These are phyloP conservation scores for Talaromyces sp. DNA, from an alignment of 2,329 filamentous ascomycete species.

Conservation along the genomic window DNA sequence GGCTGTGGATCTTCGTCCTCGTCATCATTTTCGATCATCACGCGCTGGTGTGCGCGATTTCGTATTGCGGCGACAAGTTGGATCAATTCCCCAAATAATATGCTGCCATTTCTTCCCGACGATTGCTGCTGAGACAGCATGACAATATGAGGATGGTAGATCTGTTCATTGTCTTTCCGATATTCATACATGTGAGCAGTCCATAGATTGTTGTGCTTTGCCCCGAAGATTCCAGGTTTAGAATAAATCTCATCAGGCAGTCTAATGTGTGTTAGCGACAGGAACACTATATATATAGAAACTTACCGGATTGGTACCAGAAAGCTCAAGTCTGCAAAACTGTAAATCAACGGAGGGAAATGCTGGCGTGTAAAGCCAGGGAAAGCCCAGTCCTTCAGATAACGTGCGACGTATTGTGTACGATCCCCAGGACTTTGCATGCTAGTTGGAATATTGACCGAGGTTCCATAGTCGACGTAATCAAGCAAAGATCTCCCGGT, in stretches of 20 bases:
- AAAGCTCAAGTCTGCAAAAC: neutral
- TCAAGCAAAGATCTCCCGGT: neutral
- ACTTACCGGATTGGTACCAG: neutral
- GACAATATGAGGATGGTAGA: neutral
- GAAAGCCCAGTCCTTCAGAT: neutral
- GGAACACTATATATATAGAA: neutral
- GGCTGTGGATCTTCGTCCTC: neutral
- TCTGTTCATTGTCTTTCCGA: neutral
- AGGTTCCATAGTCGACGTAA: neutral
- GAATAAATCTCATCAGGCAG: neutral
- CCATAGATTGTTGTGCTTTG: neutral
- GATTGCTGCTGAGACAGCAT: neutral
- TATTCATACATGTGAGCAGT: neutral
- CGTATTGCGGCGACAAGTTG: neutral
- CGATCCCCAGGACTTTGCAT: neutral
- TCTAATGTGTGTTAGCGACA: neutral
- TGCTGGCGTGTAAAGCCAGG: neutral
- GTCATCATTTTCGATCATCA: neutral
- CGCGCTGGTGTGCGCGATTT: conserved; percentile 1
- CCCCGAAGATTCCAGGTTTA: neutral
- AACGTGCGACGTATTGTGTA: neutral
- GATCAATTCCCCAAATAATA: neutral
- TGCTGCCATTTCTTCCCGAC: neutral
- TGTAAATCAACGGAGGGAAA: neutral
- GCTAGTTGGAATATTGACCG: neutral